These are phyloP conservation scores for Penicillium italicum DNA, from an alignment of 2,329 filamentous ascomycete species.

Conservation along the genomic window DNA sequence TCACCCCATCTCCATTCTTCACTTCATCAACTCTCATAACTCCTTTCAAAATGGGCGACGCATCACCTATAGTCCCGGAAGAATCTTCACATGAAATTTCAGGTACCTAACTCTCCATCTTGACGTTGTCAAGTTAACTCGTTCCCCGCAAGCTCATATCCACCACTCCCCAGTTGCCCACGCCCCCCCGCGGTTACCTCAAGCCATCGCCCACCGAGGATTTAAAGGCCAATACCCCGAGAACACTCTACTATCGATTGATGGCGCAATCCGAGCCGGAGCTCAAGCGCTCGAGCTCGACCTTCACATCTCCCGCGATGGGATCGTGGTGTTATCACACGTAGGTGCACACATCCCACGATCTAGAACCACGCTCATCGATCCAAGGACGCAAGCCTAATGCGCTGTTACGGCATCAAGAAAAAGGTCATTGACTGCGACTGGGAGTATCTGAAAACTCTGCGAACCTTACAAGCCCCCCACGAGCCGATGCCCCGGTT, in stretches of 20 bases:
- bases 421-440: slow-evolving; percentile 70
- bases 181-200: slow-evolving; percentile 23
- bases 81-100: background rate
- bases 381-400: slow-evolving; percentile 67
- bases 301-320: slow-evolving; percentile 75
- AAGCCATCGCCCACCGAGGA: slow-evolving; percentile 44
- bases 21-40: background rate
- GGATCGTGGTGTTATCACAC: slow-evolving; percentile 80
- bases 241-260: slow-evolving; percentile 79
- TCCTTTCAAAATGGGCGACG: slow-evolving; percentile 7
- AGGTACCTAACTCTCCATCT: slow-evolving; percentile 1
- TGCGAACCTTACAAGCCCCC: slow-evolving; percentile 66
- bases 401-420: slow-evolving; percentile 76
- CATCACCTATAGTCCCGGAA: background rate
- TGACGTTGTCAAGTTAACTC: background rate
- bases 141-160: slow-evolving; percentile 12
- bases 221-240: slow-evolving; percentile 72
- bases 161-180: slow-evolving; percentile 7
- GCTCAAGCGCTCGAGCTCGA: slow-evolving; percentile 86
- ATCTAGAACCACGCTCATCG: slow-evolving; percentile 2
- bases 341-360: slow-evolving; percentile 44
- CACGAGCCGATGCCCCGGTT: slow-evolving; percentile 70
- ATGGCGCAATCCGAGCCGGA: slow-evolving; percentile 67
- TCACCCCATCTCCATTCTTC: slow-evolving; percentile 4
- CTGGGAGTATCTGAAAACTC: slow-evolving; percentile 67